These are phyloP conservation scores for Leccinum broughii DNA, from an alignment of 768 basidiomycete species.

Conservation along the genomic window DNA sequence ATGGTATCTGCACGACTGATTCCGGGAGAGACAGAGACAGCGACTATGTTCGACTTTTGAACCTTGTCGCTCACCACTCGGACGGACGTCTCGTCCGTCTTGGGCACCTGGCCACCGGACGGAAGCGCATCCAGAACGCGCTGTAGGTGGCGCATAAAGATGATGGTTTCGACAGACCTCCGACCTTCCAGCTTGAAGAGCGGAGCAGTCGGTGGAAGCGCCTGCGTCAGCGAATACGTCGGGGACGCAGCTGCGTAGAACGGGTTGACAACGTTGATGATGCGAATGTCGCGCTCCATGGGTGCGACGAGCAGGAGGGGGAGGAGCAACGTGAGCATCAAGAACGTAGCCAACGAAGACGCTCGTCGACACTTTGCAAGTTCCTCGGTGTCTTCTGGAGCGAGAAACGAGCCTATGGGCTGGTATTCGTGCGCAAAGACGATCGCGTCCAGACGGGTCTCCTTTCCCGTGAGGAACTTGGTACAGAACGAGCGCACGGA, in stretches of 20 bases:
- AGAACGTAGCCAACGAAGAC: conserved; percentile 68
- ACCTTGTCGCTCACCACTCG: conserved; percentile 41
- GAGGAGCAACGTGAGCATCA: conserved; percentile 75
- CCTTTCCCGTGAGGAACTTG: conserved; percentile 61
- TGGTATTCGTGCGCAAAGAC: conserved; percentile 78
- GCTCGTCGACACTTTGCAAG: conserved; percentile 45
- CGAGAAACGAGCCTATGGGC: conserved; percentile 54
- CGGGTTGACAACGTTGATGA: conserved; percentile 83
- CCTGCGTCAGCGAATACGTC: conserved; percentile 34
- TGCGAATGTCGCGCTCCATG: conserved; percentile 86
- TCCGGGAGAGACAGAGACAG: conserved; percentile 74
- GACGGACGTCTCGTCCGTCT: conserved; percentile 33
- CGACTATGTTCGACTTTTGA: conserved; percentile 73
- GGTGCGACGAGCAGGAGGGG: conserved; percentile 81
- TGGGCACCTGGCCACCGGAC: conserved; percentile 52
- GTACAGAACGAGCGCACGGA: conserved; percentile 72
- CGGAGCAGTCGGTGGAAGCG: conserved; percentile 27
- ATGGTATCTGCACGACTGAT: conserved; percentile 72
- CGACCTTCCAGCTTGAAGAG: conserved; percentile 61
- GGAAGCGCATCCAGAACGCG: conserved; percentile 82
- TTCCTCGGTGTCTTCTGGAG: conserved; percentile 26
- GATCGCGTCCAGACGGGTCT: conserved; percentile 74
- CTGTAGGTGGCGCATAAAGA: conserved; percentile 80
- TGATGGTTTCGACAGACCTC: conserved; percentile 59
- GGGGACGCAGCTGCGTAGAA: conserved; percentile 82